These are phyloP conservation scores for Coprinopsis marcescibilis DNA, from an alignment of 768 basidiomycete genomes.

Conservation along the genomic window DNA sequence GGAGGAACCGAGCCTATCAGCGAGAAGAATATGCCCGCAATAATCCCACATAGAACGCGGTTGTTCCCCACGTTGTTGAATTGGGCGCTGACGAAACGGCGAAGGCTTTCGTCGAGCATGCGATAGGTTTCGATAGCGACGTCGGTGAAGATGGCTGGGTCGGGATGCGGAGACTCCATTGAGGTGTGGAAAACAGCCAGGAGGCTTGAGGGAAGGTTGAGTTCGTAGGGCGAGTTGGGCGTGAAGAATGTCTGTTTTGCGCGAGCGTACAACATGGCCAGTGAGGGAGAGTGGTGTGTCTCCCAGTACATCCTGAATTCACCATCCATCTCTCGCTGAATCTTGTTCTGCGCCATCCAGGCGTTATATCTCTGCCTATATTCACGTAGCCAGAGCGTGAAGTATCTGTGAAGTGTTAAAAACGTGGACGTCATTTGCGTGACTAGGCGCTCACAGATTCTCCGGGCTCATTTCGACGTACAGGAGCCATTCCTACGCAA, in stretches of 20 bases:
- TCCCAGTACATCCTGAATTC: constrained; percentile 32
- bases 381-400: constrained; percentile 76
- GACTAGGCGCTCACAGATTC: constrained; percentile 49
- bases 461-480: constrained; percentile 74
- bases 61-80: constrained; percentile 68
- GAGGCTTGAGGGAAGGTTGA: constrained; percentile 61
- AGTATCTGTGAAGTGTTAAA: constrained; percentile 43
- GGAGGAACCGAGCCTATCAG: constrained; percentile 45
- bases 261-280: constrained; percentile 72
- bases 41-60: constrained; percentile 63
- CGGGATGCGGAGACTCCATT: constrained; percentile 47
- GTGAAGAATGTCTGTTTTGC: constrained; percentile 81
- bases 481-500: constrained; percentile 65
- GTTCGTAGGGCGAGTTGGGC: constrained; percentile 64
- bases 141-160: constrained; percentile 58
- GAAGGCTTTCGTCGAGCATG: constrained; percentile 59
- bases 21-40: constrained; percentile 50
- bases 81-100: constrained; percentile 62
- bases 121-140: constrained; percentile 51
- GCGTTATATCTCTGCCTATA: constrained; percentile 49
- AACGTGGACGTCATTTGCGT: constrained; percentile 11
- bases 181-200: constrained; percentile 53
- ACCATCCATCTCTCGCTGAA: constrained; percentile 22
- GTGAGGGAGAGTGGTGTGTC: constrained; percentile 41
- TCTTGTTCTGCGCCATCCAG: constrained; percentile 34